phyloP scores from a whole-genome alignment of 2,329 filamentous ascomycete genomes.

The Dichotomopilus funicola region DNA sequence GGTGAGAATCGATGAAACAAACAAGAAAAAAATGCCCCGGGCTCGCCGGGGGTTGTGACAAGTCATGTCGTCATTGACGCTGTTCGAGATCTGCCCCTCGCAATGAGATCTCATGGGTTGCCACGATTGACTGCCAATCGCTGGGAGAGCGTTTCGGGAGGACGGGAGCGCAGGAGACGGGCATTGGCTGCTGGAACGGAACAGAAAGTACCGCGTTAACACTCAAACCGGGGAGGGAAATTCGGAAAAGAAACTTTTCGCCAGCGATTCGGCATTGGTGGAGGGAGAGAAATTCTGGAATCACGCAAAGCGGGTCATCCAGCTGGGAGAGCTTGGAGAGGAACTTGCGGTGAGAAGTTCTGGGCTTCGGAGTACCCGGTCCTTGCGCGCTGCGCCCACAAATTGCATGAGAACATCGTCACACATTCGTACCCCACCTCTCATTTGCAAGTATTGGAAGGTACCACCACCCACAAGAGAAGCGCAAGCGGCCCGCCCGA shows the following conservation, averaged over 20 bases:
- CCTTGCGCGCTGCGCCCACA: too few relatives aligned
- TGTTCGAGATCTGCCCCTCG: neutral
- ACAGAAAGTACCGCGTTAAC: neutral
- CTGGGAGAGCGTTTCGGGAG: neutral
- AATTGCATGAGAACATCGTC: too few relatives aligned
- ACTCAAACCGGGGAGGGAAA: neutral
- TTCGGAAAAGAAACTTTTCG: neutral
- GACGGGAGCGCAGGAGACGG: too few relatives aligned
- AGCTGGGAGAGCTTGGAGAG: neutral
- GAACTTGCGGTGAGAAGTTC: constrained; percentile 14
- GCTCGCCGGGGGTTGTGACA: neutral
- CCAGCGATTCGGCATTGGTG: constrained; percentile 15
- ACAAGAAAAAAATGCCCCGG: too few relatives aligned
- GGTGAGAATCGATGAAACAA: too few relatives aligned
- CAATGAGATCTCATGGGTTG: neutral
- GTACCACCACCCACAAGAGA: too few relatives aligned
- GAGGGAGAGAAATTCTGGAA: constrained; percentile 17
- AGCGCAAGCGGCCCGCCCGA: too few relatives aligned
- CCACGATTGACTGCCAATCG: neutral
- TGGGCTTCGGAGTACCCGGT: too few relatives aligned
- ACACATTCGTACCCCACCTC: too few relatives aligned
- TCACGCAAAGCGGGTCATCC: neutral
- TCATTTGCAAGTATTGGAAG: too few relatives aligned
- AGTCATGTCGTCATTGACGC: constrained; percentile 1
- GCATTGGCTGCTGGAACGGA: neutral